These are phyloP conservation scores for Ceratopteris richardii DNA, from an alignment of 75 land plant species.

Conservation along the genomic window DNA sequence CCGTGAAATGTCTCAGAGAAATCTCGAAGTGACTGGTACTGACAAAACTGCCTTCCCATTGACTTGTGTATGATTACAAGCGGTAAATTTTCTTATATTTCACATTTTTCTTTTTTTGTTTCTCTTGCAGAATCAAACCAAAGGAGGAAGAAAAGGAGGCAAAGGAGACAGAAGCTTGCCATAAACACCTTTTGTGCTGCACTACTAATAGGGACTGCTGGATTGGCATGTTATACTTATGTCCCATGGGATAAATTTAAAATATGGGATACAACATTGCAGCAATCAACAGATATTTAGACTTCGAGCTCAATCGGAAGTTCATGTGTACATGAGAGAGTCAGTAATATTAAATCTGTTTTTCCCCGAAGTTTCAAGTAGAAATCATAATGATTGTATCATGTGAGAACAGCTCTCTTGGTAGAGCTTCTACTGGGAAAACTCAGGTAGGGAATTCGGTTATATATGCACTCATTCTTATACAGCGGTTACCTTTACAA, in stretches of 20 bases:
- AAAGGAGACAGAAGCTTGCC: constrained; percentile 12
- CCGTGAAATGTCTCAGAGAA: constrained; percentile 51
- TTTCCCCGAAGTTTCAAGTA: too few relatives aligned
- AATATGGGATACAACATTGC: background rate
- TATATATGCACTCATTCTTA: too few relatives aligned
- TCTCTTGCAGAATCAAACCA: constrained; percentile 20
- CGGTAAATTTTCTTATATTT: background rate
- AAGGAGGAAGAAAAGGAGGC: constrained; percentile 13
- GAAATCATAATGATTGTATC: too few relatives aligned
- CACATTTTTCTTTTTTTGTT: background rate
- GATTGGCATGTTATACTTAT: constrained; percentile 13
- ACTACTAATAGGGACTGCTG: constrained; percentile 15
- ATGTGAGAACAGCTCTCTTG: too few relatives aligned
- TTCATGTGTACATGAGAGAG: too few relatives aligned
- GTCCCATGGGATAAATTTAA: constrained; percentile 15
- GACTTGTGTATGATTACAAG: background rate
- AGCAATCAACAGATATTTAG: too few relatives aligned
- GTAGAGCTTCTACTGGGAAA: too few relatives aligned
- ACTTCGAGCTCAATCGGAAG: too few relatives aligned
- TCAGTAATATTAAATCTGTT: too few relatives aligned
- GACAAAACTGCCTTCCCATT: background rate
- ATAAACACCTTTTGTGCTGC: constrained; percentile 13
- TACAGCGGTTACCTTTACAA: too few relatives aligned
- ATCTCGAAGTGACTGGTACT: constrained; percentile 48
- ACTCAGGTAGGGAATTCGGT: too few relatives aligned